A percentile compares a stretch with the other conserved stretches of the same genome.
These are phyloP conservation scores for Alopecurus myosuroides DNA, from an alignment of 176 grass and related monocot genomes.

Conservation along the genomic window DNA sequence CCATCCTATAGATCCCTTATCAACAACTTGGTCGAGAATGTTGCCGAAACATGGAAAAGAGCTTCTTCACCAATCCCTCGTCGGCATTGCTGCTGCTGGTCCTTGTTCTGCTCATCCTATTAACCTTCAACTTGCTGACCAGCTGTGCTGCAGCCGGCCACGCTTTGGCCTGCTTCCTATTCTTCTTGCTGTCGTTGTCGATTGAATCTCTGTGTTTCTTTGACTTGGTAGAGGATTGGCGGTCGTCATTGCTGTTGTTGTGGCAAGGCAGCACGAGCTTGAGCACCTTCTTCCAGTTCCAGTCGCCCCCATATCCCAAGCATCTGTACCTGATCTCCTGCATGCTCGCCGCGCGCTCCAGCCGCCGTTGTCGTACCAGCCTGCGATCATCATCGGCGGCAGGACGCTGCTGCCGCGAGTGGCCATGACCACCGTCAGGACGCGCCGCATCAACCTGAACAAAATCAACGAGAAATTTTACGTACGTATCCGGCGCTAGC, in stretches of 20 bases:
- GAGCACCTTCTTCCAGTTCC: conserved; percentile 41
- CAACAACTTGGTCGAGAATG: background rate
- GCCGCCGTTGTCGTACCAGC: background rate
- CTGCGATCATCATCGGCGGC: background rate
- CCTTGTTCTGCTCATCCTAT: background rate
- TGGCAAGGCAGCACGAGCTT: conserved; percentile 14
- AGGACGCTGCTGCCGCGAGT: background rate
- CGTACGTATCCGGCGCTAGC: background rate
- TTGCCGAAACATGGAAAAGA: background rate
- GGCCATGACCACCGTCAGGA: background rate
- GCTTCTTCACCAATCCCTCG: background rate
- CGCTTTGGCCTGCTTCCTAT: background rate
- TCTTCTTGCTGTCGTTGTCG: background rate
- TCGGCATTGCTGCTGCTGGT: background rate
- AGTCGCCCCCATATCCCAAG: background rate
- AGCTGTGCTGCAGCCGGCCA: conserved; percentile 21
- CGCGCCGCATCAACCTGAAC: background rate
- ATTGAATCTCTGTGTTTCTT: background rate
- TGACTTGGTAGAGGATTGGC: background rate
- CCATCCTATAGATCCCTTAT: background rate
- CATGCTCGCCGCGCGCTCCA: conserved; percentile 8
- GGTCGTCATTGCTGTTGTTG: background rate
- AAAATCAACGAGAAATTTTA: background rate
- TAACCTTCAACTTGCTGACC: conserved; percentile 19
- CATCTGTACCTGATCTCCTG: conserved; percentile 20